Evolutionary conservation across 257 asterid genomes (phyloP).

Genomic region (Fraxinus pennsylvanica): DNA sequence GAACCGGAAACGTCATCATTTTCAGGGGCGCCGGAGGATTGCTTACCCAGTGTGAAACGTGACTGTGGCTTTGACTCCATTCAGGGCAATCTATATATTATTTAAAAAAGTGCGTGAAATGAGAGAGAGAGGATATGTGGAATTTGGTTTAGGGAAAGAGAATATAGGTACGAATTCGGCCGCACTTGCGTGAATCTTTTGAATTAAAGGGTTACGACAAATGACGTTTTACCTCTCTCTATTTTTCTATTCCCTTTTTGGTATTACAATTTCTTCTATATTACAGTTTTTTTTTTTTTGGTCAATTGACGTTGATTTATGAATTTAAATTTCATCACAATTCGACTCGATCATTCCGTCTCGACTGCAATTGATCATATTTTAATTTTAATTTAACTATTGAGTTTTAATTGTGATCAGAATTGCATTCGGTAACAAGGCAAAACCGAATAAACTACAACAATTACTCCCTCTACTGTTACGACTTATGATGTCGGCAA

Average conservation of each 20-base stretch:
- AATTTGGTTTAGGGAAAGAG: neutral
- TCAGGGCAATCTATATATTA: neutral
- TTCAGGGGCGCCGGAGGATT: conserved; percentile 64
- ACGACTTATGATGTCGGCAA: too few relatives aligned
- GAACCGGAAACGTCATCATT: conserved; percentile 24
- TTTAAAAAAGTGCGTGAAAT: neutral
- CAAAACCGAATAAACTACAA: too few relatives aligned
- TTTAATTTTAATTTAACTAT: too few relatives aligned
- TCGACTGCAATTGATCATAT: too few relatives aligned
- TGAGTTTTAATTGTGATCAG: too few relatives aligned
- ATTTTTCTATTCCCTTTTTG: neutral
- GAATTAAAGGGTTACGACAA: neutral
- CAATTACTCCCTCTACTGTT: too few relatives aligned
- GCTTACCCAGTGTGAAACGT: conserved; percentile 63
- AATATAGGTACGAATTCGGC: neutral
- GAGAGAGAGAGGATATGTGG: conserved; percentile 3
- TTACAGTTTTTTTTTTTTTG: too few relatives aligned
- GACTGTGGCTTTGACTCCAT: conserved; percentile 63
- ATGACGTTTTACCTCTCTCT: neutral
- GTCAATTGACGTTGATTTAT: too few relatives aligned
- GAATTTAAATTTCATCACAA: too few relatives aligned
- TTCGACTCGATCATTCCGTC: too few relatives aligned
- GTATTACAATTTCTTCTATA: neutral
- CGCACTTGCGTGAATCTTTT: neutral
- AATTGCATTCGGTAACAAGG: too few relatives aligned